Base-by-base conservation (phyloP, 345 rosid genomes). In the Linum trigynum region DNA sequence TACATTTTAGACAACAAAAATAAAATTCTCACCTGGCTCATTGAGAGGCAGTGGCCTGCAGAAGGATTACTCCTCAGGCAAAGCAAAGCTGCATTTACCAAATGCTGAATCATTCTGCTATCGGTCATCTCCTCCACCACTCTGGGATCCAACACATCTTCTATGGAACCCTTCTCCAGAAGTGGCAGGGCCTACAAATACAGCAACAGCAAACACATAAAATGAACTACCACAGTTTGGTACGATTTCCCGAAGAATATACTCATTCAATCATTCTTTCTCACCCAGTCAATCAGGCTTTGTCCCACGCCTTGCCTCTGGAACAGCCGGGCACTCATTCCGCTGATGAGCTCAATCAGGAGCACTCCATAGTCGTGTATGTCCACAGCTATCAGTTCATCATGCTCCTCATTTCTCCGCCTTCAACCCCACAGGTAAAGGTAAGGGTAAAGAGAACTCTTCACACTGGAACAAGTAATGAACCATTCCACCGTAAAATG, bases 291-390 rank as follows among this genome's bases (percentile, higher is more conserved):
- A 59, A 61, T 56, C 42, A 83, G 61, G 58, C 79, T 70, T 58
- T 71, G 74, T 38, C 66, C 70, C 37, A 55, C 55, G n/a, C 16
- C 45, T 41, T 75, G 61, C 4, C 59, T 57, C 59, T 67, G 57
- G 59, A 57, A 78, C 9, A 50, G 43, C 17, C 48, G 39, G 41
- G 70, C 78, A 67, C 61, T 75, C 67, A 77, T 77, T 32, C 87
- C 85, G 6, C 69, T 75, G 56, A 83, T 71, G 61, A 83, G 78
- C 74, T 81, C 83, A 53, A 83, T 39, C 7, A 83, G 82, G 5
- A 83, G 41, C 32, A 59, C 41, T 62, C 82, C 87, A 32, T 81
- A 81, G 55, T 64, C 83, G 23, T 59, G 77, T 39, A 83, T 67
- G 66, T 83, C 87, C 16, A 65, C 38, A 53, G 58, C 51, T 48